Percentiles rank a stretch among this genome's conserved stretches.
Evolutionary conservation across 805 yeast genomes (phyloP).

Genomic region (Starmerella riodocensis): DNA sequence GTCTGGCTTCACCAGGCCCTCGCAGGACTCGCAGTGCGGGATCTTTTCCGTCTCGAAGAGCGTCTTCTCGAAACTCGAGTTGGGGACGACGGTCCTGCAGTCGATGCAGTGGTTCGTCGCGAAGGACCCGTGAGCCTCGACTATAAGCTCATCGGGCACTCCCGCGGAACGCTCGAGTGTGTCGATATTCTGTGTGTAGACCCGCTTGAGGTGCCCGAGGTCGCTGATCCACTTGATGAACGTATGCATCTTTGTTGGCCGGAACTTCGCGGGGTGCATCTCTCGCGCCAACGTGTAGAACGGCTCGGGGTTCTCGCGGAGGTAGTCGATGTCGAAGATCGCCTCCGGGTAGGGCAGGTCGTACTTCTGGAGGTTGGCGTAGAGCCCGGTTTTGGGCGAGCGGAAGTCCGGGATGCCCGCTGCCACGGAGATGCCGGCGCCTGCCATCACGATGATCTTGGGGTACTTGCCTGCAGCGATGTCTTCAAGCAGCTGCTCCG

Average conservation of each 20-base stretch:
- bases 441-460: conserved; percentile 35
- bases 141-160: conserved; percentile 44
- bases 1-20: conserved; percentile 77
- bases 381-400: conserved; percentile 69
- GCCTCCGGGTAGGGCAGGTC: conserved; percentile 89
- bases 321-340: conserved; percentile 80
- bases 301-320: conserved; percentile 62
- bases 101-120: conserved; percentile 72
- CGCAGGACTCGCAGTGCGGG: conserved; percentile 47
- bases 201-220: conserved; percentile 46
- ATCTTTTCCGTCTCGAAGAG: conserved; percentile 15
- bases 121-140: conserved; percentile 94
- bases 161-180: conserved; percentile 83
- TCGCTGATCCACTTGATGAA: conserved; percentile 57
- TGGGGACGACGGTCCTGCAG: conserved; percentile 45
- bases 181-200: conserved; percentile 88
- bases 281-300: conserved; percentile 76
- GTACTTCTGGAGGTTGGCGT: conserved; percentile 56
- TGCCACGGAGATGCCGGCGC: conserved; percentile 89
- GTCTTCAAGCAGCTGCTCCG: conserved; percentile 11
- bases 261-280: conserved; percentile 73
- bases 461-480: conserved; percentile 16
- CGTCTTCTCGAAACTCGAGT: conserved; percentile 16
- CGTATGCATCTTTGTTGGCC: conserved; percentile 72
- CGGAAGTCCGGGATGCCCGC: conserved; percentile 95